Evolutionary conservation across 352 stramenopile species (phyloP).

Genomic region (Phytophthora agathidicida): DNA sequence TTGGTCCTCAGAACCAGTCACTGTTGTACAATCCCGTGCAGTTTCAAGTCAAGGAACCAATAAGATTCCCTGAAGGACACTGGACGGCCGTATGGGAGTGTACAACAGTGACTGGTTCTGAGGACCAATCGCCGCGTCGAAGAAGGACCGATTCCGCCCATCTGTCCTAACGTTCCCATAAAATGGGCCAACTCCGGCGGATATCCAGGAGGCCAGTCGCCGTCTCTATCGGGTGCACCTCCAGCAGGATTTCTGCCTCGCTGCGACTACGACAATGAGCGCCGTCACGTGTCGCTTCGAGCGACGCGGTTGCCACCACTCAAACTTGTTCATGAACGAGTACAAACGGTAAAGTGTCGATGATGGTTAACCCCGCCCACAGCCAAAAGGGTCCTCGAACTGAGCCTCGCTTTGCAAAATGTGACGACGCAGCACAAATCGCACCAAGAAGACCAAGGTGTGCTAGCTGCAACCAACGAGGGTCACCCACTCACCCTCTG

Average conservation of each 20-base stretch:
- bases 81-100: conserved; percentile 9
- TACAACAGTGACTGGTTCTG: conserved; percentile 15
- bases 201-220: conserved; percentile 15
- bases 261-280: conserved; percentile 32
- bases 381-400: conserved; percentile 23
- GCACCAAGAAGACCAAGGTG: conserved; percentile 39
- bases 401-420: conserved; percentile 13
- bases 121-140: conserved; percentile 20
- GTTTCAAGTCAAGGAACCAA: conserved; percentile 9
- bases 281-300: conserved; percentile 51
- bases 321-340: conserved; percentile 50
- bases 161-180: conserved; percentile 23
- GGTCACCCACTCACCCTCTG: conserved; percentile 1
- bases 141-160: conserved; percentile 36
- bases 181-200: conserved; percentile 21
- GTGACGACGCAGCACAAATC: conserved; percentile 26
- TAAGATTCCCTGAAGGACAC: conserved; percentile 10
- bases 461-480: not conserved
- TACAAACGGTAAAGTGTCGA: conserved; percentile 49
- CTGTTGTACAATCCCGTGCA: conserved; percentile 5
- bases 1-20: conserved; percentile 21
- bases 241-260: not conserved
- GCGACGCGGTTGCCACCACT: conserved; percentile 41
- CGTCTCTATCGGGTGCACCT: conserved; percentile 15
- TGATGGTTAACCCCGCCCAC: not conserved